Base-by-base conservation (phyloP, 2,329 filamentous ascomycete genomes). In the Pleurostoma richardsiae region DNA sequence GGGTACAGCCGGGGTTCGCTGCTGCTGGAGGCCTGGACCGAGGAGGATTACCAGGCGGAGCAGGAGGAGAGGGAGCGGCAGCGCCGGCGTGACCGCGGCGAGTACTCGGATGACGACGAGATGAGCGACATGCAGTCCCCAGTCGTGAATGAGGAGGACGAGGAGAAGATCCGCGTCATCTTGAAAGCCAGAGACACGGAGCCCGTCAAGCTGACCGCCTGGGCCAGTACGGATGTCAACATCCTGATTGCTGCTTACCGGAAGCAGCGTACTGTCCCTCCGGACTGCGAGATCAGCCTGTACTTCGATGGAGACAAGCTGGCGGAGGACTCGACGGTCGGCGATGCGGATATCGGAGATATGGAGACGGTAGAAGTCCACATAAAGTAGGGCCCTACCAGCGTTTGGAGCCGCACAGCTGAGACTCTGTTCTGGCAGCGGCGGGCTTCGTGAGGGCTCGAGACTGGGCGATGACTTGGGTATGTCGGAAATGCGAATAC, bases 1-100 rank as follows among this genome's bases (percentile, higher is more conserved):
- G 74, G 77, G 2, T 76, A 78, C 41, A 54, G 60, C 45, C 64
- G 72, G 3, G 74, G 77, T 29, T 73, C 76, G 28, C 76, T 95
- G n/a, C 78, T 86, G 54, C 75, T 95, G 52, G 84, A 91, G 62
- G 87, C 86, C 5, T 89, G 88, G 77, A 92, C 87, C 0, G 72
- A 81, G 6, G 80, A 86, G 8, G 64, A 79, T 2, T 85, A 81
- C 52, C 65, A 65, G 29, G 60, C 67, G 11, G 70, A 77, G 57
- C 68, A 76, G 52, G 66, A 67, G 44, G 67, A 71, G 30, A 70
- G 75, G 50, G 78, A 80, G 54, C 66, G 64, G 11, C 69, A 71
- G 48, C 70, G 72, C 10, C 66, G 62, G 30, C 64, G 69, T 30
- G 64, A 68, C 29, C 62, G 70, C 4, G 71, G 72, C 39, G 68